Evolutionary conservation across 2,329 filamentous ascomycete species (phyloP).

Genomic region (Fusarium aywerte): DNA sequence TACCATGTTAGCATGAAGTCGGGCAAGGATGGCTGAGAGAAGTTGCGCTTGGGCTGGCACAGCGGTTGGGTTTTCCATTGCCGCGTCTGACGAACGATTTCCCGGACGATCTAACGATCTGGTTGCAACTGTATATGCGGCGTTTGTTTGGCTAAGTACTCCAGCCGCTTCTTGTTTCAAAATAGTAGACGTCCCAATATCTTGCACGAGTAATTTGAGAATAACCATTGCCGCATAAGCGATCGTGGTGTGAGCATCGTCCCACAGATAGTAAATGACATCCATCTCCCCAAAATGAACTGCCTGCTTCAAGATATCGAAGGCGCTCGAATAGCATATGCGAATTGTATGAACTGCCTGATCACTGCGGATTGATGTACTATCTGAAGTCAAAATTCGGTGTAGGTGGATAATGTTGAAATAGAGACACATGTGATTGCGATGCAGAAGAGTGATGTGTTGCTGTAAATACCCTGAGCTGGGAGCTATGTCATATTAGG

Average conservation of each 20-base stretch:
- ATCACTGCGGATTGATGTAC: background rate
- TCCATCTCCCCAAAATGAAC: background rate
- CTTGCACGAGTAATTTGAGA: background rate
- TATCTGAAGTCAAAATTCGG: background rate
- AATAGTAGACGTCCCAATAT: background rate
- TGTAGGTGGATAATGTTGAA: background rate
- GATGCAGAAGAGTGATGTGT: background rate
- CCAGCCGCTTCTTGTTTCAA: background rate
- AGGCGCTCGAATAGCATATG: background rate
- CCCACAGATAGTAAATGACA: conserved; percentile 4
- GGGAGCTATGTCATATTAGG: background rate
- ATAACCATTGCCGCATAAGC: conserved; percentile 3
- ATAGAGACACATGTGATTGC: background rate
- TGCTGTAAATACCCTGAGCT: background rate
- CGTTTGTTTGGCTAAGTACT: background rate
- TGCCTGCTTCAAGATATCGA: background rate
- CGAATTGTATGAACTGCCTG: background rate
- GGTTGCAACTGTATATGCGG: background rate
- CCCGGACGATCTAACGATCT: background rate
- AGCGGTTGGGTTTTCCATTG: background rate
- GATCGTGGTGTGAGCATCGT: background rate
- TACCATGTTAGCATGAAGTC: background rate
- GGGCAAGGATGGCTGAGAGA: background rate
- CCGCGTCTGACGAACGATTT: background rate
- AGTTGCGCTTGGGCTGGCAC: background rate